Evolutionary conservation across 2,329 filamentous ascomycete species (phyloP).

Genomic region (Paracoccidioides brasiliensis): DNA sequence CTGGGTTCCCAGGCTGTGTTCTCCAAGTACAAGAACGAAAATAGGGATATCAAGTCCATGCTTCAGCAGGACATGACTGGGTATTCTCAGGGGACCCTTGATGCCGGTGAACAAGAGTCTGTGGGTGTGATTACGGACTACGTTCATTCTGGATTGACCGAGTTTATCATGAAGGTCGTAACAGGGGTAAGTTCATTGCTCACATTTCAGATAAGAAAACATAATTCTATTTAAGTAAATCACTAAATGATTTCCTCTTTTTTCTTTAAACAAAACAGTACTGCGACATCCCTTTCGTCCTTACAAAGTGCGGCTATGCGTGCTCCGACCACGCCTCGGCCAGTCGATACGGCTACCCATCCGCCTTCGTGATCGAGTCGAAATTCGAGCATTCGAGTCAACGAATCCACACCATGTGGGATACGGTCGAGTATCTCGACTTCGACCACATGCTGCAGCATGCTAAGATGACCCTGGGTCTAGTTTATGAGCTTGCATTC

Average conservation of each 20-base stretch:
- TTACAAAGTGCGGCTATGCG: conserved; percentile 82
- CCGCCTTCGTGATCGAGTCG: conserved; percentile 51
- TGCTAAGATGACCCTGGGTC: conserved; percentile 66
- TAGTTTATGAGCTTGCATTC: conserved; percentile 75
- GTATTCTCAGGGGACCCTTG: conserved; percentile 67
- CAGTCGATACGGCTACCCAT: conserved; percentile 52
- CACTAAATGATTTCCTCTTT: conserved; percentile 7
- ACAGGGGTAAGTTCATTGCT: conserved; percentile 39
- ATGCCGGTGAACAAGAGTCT: conserved; percentile 68
- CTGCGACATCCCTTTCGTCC: conserved; percentile 73
- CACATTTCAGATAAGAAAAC: background rate
- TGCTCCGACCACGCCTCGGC: conserved; percentile 60
- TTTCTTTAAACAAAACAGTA: conserved; percentile 41
- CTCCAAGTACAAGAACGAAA: conserved; percentile 58
- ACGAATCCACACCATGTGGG: conserved; percentile 60
- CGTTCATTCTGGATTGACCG: conserved; percentile 68
- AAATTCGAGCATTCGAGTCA: conserved; percentile 49
- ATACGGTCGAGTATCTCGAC: conserved; percentile 56
- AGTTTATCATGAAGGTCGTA: conserved; percentile 83
- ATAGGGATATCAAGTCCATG: conserved; percentile 81
- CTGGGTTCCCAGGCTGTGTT: conserved; percentile 87
- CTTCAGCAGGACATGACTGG: conserved; percentile 98
- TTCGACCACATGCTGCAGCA: conserved; percentile 92
- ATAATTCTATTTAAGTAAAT: background rate
- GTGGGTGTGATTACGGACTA: conserved; percentile 90